These are phyloP conservation scores for Eimeria necatrix DNA, from an alignment of 169 alveolate genomes.

Conservation along the genomic window DNA sequence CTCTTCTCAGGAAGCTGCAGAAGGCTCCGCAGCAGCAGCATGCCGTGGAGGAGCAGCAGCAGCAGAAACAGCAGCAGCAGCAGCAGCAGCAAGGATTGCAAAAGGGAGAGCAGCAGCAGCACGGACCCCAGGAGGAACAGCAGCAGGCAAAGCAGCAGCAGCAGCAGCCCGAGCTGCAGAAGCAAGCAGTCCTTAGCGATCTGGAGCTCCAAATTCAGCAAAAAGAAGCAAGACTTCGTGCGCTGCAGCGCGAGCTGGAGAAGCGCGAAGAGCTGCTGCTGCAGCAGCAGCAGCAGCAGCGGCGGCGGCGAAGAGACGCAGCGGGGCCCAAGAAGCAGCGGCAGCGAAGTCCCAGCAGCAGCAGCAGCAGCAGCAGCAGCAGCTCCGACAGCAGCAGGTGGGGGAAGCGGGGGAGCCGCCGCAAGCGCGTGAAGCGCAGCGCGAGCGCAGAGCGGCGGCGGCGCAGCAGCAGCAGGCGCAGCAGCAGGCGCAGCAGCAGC, in stretches of 20 bases:
- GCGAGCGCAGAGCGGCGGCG: background rate
- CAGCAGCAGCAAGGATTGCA: background rate
- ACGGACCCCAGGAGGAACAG: background rate
- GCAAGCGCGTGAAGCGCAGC: background rate
- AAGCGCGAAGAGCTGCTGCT: background rate
- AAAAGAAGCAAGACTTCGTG: background rate
- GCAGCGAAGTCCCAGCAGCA: background rate
- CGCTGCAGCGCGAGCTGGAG: background rate
- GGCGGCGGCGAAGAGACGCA: background rate
- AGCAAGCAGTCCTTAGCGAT: background rate
- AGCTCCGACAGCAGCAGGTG: background rate
- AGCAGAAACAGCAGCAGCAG: background rate
- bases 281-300: constrained; percentile 9
- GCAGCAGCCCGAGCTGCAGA: background rate
- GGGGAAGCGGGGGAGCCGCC: background rate
- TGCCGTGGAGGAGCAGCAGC: too few relatives aligned
- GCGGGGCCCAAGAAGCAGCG: background rate
- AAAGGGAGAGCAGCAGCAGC: background rate
- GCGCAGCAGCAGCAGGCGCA: background rate
- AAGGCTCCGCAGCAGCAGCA: too few relatives aligned
- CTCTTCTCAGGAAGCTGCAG: background rate
- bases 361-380: constrained; percentile 32
- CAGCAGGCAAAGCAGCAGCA: too few relatives aligned
- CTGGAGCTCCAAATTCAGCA: background rate
- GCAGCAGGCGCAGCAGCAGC: background rate